These are phyloP conservation scores for Picea glauca DNA, from an alignment of 75 land plant genomes.

Conservation along the genomic window DNA sequence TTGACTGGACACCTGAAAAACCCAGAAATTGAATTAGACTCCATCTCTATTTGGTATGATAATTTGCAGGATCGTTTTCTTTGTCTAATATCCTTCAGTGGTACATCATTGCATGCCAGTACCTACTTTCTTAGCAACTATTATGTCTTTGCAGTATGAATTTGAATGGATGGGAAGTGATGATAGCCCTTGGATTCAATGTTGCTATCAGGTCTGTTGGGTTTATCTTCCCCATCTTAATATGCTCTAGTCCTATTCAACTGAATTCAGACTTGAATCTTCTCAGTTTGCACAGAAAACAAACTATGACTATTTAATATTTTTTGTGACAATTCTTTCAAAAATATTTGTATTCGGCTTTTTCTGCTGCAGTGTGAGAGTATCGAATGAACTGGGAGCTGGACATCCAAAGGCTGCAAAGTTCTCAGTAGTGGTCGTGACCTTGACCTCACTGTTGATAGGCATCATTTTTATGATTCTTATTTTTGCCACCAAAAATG, in stretches of 20 bases:
- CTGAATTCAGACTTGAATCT: too few relatives aligned
- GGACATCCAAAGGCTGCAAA: constrained; percentile 33
- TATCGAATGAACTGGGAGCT: constrained; percentile 72
- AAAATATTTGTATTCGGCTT: too few relatives aligned
- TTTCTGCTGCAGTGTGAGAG: constrained; percentile 31
- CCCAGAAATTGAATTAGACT: constrained; percentile 66
- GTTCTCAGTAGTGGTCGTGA: constrained; percentile 29
- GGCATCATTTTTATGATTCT: constrained; percentile 20
- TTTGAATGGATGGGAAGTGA: constrained; percentile 25
- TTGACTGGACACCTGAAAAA: constrained; percentile 63
- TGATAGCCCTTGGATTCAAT: constrained; percentile 62
- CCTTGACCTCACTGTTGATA: constrained; percentile 19
- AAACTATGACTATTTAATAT: background rate
- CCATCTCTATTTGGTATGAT: constrained; percentile 74
- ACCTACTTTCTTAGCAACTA: background rate
- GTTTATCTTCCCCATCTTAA: background rate
- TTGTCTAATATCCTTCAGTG: background rate
- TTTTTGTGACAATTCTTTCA: too few relatives aligned
- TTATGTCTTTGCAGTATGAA: constrained; percentile 22
- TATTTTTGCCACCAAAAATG: constrained; percentile 17
- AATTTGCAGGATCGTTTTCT: background rate
- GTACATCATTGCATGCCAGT: background rate
- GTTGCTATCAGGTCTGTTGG: constrained; percentile 59
- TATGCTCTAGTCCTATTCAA: too few relatives aligned
- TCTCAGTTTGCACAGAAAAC: background rate